phyloP scores from a whole-genome alignment of 306 rosid genomes.

The Acacia melanoxylon region DNA sequence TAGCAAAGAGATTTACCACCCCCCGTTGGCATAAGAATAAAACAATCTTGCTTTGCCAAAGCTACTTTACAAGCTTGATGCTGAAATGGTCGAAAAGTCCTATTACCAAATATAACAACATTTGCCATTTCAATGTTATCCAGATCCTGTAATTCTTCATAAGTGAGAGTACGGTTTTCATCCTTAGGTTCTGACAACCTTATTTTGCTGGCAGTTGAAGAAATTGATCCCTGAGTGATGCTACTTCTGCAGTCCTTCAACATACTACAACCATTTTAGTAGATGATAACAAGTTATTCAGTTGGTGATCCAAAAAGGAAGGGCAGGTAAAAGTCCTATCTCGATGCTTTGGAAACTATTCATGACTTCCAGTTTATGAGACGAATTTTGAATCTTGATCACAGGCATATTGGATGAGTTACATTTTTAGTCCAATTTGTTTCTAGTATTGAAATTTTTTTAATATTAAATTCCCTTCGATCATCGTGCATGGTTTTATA shows the following conservation, averaged over 20 bases:
- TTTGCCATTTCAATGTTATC: conserved; percentile 92
- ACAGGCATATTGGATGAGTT: not conserved
- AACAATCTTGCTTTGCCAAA: conserved; percentile 77
- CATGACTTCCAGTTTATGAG: not conserved
- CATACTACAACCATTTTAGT: conserved; percentile 36
- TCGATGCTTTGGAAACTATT: conserved; percentile 13
- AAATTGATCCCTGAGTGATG: conserved; percentile 50
- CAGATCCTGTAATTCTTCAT: conserved; percentile 64
- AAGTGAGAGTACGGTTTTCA: conserved; percentile 51
- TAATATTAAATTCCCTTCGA: not conserved
- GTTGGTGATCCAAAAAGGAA: conserved; percentile 12
- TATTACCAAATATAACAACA: conserved; percentile 86
- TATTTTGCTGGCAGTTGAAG: conserved; percentile 46
- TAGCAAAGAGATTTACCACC: conserved; percentile 98
- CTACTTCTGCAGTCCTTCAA: conserved; percentile 68
- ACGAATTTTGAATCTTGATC: conserved; percentile 14
- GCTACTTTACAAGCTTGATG: conserved; percentile 83
- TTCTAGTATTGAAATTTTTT: not conserved
- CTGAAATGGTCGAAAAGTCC: conserved; percentile 81
- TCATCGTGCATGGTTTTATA: conserved; percentile 15
- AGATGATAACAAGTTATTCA: conserved; percentile 1
- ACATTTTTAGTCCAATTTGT: not conserved
- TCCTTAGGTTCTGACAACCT: conserved; percentile 35
- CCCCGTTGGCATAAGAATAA: conserved; percentile 97
- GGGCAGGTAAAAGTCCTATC: conserved; percentile 1